Evolutionary conservation across 169 alveolate species (phyloP).

Genomic region (Cryptosporidium sp.): DNA sequence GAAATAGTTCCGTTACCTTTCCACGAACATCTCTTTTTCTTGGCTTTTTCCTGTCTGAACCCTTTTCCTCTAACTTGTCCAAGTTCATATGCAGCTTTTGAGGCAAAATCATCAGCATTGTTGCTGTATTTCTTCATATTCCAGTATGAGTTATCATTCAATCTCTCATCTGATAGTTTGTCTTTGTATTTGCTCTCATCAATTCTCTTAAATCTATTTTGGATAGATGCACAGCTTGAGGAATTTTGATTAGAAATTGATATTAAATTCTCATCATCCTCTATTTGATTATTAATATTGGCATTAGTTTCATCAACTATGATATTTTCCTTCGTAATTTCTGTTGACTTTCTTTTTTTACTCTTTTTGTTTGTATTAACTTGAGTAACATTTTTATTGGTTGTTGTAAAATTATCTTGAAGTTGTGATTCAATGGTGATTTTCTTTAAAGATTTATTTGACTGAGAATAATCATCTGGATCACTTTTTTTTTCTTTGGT

Average conservation of each 20-base stretch:
- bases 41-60: slow-evolving; percentile 84
- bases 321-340: not conserved
- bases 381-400: not conserved
- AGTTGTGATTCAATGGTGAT: not conserved
- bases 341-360: not conserved
- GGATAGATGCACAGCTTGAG: not conserved
- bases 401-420: not conserved
- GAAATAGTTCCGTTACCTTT: slow-evolving; percentile 82
- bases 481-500: not conserved
- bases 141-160: slow-evolving; percentile 73
- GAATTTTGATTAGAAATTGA: not conserved
- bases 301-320: not conserved
- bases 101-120: slow-evolving; percentile 45
- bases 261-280: not conserved
- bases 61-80: slow-evolving; percentile 85
- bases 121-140: slow-evolving; percentile 66
- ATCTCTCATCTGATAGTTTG: slow-evolving; percentile 32
- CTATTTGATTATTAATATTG: not conserved
- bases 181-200: slow-evolving; percentile 50
- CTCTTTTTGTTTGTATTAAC: not conserved
- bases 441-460: not conserved
- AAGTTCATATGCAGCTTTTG: slow-evolving; percentile 73
- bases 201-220: slow-evolving; percentile 64
- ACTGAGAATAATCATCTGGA: not conserved
- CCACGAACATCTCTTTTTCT: slow-evolving; percentile 87